Percentiles rank a stretch among this genome's conserved stretches.
Conservation (phyloP, 306 rosid species). For the Cajanus cajan region DNA sequence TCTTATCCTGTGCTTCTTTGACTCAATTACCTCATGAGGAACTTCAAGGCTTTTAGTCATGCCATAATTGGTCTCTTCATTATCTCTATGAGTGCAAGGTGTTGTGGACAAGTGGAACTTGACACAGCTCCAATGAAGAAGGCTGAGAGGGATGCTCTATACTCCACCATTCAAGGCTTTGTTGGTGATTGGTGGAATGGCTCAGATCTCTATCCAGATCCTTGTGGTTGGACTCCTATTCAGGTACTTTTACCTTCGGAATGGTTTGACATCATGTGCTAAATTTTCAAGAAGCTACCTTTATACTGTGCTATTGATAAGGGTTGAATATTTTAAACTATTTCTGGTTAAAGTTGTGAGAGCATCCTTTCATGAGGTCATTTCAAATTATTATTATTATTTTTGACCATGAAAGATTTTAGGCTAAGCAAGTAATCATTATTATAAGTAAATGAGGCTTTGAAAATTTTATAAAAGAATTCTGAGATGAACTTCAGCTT, state of each 20-base stretch:
- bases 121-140: slow-evolving; percentile 72
- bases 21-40: slow-evolving; percentile 41
- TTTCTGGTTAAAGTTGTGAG: neutral
- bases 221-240: slow-evolving; percentile 95
- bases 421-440: neutral
- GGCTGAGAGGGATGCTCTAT: slow-evolving; percentile 64
- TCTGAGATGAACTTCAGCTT: neutral
- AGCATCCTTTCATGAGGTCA: neutral
- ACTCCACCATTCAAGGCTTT: slow-evolving; percentile 73
- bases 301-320: slow-evolving; percentile 14
- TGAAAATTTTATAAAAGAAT: neutral
- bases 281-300: slow-evolving; percentile 2
- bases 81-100: slow-evolving; percentile 36
- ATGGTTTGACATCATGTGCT: slow-evolving; percentile 1
- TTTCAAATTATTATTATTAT: neutral
- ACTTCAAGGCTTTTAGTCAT: slow-evolving; percentile 6
- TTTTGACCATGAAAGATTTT: neutral
- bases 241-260: slow-evolving; percentile 53
- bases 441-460: neutral
- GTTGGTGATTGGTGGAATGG: slow-evolving; percentile 88
- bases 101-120: slow-evolving; percentile 46
- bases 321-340: neutral
- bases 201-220: slow-evolving; percentile 94
- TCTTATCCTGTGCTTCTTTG: slow-evolving; percentile 24
- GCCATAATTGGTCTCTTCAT: slow-evolving; percentile 34